These are phyloP conservation scores for Mortierella alpina DNA, from an alignment of 192 early-diverging fungal species.

Conservation along the genomic window DNA sequence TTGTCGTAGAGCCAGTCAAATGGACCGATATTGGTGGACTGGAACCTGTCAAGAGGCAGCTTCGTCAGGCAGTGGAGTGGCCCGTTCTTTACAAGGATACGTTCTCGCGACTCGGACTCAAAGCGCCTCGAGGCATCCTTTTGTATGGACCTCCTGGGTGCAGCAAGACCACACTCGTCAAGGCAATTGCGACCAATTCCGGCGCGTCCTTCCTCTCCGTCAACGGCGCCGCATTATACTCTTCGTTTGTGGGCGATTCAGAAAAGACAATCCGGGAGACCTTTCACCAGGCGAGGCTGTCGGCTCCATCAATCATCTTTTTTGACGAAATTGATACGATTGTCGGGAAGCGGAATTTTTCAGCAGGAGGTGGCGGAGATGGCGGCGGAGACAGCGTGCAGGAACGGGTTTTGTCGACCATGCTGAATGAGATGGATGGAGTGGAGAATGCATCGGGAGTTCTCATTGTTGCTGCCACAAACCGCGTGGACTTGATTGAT, in stretches of 20 bases:
- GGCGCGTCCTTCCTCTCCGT: constrained; percentile 83
- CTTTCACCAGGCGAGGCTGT: constrained; percentile 84
- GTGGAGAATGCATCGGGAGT: constrained; percentile 78
- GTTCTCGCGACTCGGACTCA: constrained; percentile 81
- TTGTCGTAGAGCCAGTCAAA: constrained; percentile 66
- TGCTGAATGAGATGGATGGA: constrained; percentile 93
- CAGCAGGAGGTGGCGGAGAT: constrained; percentile 56
- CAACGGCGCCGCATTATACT: constrained; percentile 84
- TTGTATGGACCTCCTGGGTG: constrained; percentile 98
- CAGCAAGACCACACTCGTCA: constrained; percentile 96
- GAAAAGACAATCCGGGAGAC: constrained; percentile 80
- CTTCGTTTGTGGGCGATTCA: constrained; percentile 87
- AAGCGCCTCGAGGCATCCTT: constrained; percentile 87
- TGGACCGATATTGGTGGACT: constrained; percentile 95
- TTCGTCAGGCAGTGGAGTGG: constrained; percentile 92
- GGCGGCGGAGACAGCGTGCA: constrained; percentile 78
- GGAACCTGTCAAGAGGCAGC: constrained; percentile 79
- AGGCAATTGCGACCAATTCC: constrained; percentile 83
- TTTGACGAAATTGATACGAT: constrained; percentile 98
- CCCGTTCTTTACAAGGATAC: constrained; percentile 77
- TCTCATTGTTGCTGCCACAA: constrained; percentile 88
- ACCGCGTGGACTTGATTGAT: constrained; percentile 89
- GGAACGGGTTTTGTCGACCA: constrained; percentile 80
- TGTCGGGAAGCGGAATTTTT: constrained; percentile 85
- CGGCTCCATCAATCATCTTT: constrained; percentile 90